phyloP scores from a whole-genome alignment of 148 eudicot genomes.

The Fagopyrum tataricum region DNA sequence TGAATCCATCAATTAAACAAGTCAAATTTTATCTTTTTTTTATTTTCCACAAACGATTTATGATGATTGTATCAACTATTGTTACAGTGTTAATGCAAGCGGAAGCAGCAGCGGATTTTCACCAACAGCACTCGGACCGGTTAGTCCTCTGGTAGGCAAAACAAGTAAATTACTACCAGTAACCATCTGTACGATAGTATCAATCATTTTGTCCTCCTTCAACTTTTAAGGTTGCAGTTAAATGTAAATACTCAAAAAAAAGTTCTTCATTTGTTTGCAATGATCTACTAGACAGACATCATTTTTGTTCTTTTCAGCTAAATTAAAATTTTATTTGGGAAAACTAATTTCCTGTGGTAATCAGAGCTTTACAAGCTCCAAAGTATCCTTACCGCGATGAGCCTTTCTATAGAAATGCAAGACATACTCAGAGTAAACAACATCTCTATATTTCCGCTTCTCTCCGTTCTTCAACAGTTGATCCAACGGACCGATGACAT shows the following conservation, averaged over 20 bases:
- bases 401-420: slow-evolving; percentile 41
- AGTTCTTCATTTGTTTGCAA: slow-evolving; percentile 6
- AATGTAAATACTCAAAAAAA: slow-evolving; percentile 9
- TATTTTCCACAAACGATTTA: too few relatives aligned
- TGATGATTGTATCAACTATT: slow-evolving; percentile 8
- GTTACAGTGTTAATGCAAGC: slow-evolving; percentile 46
- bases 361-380: slow-evolving; percentile 37
- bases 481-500: slow-evolving; percentile 33
- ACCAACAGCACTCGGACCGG: slow-evolving; percentile 60
- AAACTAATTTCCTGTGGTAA: neutral
- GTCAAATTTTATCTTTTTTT: too few relatives aligned
- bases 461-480: slow-evolving; percentile 34
- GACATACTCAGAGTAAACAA: slow-evolving; percentile 43
- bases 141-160: slow-evolving; percentile 31
- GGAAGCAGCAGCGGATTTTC: slow-evolving; percentile 22
- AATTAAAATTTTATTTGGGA: neutral
- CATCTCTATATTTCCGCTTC: slow-evolving; percentile 35
- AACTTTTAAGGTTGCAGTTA: slow-evolving; percentile 13
- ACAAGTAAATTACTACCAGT: slow-evolving; percentile 24
- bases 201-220: slow-evolving; percentile 21
- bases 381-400: slow-evolving; percentile 40
- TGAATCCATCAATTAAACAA: neutral
- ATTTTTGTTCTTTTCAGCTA: too few relatives aligned
- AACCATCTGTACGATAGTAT: slow-evolving; percentile 23
- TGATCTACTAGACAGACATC: neutral